Evolutionary conservation across 2,329 filamentous ascomycete genomes (phyloP), one percentile per base, ranked within the genome.

Genomic region (Didymella segeticola): DNA sequence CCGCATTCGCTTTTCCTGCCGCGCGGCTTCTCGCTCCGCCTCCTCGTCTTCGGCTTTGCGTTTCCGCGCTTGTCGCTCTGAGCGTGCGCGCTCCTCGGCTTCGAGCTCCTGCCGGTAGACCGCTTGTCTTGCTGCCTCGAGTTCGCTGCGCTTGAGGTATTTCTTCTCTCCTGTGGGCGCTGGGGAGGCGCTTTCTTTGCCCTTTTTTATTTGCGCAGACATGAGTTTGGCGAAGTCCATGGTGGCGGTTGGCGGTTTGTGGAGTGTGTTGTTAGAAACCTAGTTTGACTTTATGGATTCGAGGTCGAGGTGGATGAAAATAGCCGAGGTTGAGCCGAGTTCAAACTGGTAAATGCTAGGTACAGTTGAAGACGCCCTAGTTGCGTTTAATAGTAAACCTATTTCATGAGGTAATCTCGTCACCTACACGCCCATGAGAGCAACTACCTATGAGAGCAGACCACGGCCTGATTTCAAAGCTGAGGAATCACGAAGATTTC

Each of bases 181-280:
- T 14, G 64, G 42, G 46, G 77, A 63, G 34, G 77, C 62, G 34
- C 76, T 63, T 48, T 83, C 77, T 75, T 91, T 91, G 63, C 88
- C 82, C 75, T 95, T 96, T 68, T 90, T 86, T 69, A 99, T 95
- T 77, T 96, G 92, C 71, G 91, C 89, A 68, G 90, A 87, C 91
- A 99, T 96, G 41, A 99, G 80, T 29, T 91, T 86, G 57, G 92
- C 92, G 80, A 99, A 99, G 77, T 99, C 93, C 95, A 99, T 99
- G 63, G 57, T 59, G 57, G 43, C 41, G 41, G 25, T 42, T 10
- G 5, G 23, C 46, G 15, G 17, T 12, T 45, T 38, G 17, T n/a
- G 12, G n/a, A n/a, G 22, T 6, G 34, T 8, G 19, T 23, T 23
- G 12, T 23, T 1, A 1, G 5, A 23, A 23, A 23, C 19, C n/a